Evolutionary conservation across 176 grass and related monocot genomes (phyloP), one percentile per base, ranked within the genome.

Genomic region (Carex parvula): DNA sequence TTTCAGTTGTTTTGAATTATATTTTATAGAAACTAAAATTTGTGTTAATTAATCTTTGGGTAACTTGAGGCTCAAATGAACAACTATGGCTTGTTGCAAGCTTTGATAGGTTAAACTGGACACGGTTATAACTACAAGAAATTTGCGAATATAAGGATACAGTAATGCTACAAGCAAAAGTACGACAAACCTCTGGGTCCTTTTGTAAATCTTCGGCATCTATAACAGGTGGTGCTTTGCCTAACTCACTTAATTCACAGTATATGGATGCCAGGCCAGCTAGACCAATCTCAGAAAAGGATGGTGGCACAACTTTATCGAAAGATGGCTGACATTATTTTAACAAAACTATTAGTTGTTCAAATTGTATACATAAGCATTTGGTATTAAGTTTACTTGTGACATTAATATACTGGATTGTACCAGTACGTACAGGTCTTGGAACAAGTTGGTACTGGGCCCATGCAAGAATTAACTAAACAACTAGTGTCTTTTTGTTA

Each of bases 251-350:
- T 60, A 98, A 77, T 84, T 95, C 95, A 83, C 82, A 91, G 74
- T 98, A 98, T 89, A 98, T 94, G 18, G 95, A 87, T 50, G 89
- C 92, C 85, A 98, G 92, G 68, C 88, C 86, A 52, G 89, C 92
- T 92, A 98, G 6, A 85, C 92, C 95, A 6, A 98, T 89, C 88
- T 98, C 95, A 82, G 92, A 62, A 92, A 98, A 98, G 68, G 95
- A 89, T 79, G 87, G 86, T 56, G 88, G 83, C 79, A 91, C 87
- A 64, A 95, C 92, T 89, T 91, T 98, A 60, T 87, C 91, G 85
- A 93, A 95, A 75, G 95, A 98, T 86, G 91, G 91, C 92, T 98
- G 91, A 41, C 14, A n/a, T 83, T 80, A 70, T 69, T 87, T 17
- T 68, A 50, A 56, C 1, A 59, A 71, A 71, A 71, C 7, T 21